Conservation (phyloP, 805 yeast species). For the Lipomyces spencermartinsiae region DNA sequence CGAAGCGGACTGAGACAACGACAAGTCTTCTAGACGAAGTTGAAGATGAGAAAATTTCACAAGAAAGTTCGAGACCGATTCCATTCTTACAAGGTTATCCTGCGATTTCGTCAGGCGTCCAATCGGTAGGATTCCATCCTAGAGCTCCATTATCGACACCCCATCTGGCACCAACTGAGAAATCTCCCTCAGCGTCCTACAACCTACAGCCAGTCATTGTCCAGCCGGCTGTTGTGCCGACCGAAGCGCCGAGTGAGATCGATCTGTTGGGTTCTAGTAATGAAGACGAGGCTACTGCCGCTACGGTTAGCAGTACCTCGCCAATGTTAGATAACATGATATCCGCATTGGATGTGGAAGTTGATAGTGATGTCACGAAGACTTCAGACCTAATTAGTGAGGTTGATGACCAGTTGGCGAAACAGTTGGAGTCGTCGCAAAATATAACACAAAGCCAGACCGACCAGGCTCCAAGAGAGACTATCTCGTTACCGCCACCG, state of each 20-base stretch:
- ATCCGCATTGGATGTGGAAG: not conserved
- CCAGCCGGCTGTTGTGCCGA: not conserved
- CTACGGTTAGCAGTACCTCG: not conserved
- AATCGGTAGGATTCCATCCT: not conserved
- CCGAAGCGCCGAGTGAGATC: not conserved
- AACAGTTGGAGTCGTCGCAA: not conserved
- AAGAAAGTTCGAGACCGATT: not conserved
- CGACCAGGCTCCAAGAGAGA: not conserved
- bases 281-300: not conserved
- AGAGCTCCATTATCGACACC: not conserved
- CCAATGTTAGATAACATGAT: not conserved
- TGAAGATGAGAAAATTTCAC: not conserved
- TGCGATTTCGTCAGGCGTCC: not conserved
- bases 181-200: not conserved
- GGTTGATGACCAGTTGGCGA: not conserved
- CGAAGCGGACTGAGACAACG: not conserved
- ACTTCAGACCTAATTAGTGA: not conserved
- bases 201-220: not conserved
- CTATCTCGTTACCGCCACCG: not conserved
- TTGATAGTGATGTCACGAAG: not conserved
- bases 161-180: not conserved
- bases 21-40: not conserved
- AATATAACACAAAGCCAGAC: not conserved
- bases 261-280: not conserved
- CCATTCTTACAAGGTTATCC: conserved; percentile 3